Conservation (phyloP, 148 eudicot genomes). For the Polygonum maritimum region DNA sequence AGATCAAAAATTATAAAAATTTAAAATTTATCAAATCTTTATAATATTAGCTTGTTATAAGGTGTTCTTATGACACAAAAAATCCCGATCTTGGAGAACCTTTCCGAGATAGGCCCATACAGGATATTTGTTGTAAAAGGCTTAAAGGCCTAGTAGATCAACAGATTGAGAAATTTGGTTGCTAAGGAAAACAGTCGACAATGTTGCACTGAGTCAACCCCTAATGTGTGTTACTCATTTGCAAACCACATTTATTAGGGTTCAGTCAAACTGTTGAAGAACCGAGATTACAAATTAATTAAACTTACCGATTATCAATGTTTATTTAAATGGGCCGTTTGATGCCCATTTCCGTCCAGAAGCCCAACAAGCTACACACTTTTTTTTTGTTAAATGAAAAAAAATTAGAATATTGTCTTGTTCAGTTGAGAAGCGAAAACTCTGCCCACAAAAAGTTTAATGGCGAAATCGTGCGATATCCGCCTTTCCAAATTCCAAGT, state of each 20-base stretch:
- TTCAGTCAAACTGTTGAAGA: background rate
- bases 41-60: too few species aligned
- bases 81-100: too few species aligned
- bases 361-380: background rate
- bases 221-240: background rate
- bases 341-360: background rate
- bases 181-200: background rate
- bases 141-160: too few species aligned
- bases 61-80: too few species aligned
- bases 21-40: too few species aligned
- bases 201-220: too few species aligned
- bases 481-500: background rate
- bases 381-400: background rate
- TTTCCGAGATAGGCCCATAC: too few species aligned
- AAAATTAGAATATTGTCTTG: background rate
- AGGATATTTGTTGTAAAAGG: too few species aligned
- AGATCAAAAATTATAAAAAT: too few species aligned
- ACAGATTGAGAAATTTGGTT: too few species aligned
- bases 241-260: background rate
- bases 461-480: constrained; percentile 7
- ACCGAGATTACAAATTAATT: background rate
- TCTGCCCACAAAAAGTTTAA: background rate
- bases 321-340: background rate
- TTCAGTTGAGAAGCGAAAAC: background rate
- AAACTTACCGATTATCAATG: background rate